Evolutionary conservation across 495 filamentous ascomycete genomes (phyloP), one percentile per base, ranked within the genome.

Genomic region (Choiromyces venosus): DNA sequence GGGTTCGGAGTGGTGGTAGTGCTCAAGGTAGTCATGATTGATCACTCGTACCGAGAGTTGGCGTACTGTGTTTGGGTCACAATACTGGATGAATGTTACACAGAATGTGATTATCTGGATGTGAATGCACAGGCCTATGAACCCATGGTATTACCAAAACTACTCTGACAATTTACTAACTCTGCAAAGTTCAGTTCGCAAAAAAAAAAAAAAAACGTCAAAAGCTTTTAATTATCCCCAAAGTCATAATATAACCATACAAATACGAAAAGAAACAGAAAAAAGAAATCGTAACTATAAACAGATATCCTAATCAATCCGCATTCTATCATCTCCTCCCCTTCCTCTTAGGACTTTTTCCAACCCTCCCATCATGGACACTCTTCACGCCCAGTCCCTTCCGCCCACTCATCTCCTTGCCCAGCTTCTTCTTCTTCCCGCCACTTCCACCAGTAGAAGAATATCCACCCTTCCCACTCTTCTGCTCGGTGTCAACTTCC

Each of bases 391-490:
- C 72, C 37, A 71, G 18, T 18, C 73, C 79, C 29, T 75, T 75
- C 42, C 72, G 66, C 18, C 74, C 78, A 68, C 65, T 80, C 73
- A 73, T 78, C 68, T 82, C 76, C 65, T 66, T 75, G 69, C 80
- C 80, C 21, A 56, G 52, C 10, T 38, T 52, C 14, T 76, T 71
- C 0, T 40, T 29, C 66, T 40, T 67, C 38, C 73, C 72, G 16
- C 80, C 79, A 42, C 75, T 79, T 36, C 67, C 76, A 7, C 77
- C 79, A 0, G 10, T n/a, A 38, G 65, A 66, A 65, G 74, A 72
- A 76, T 73, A 61, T 3, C 66, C 73, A 6, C 71, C 84, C 72
- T 86, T 86, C 72, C 85, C 84, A 10, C 81, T 83, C 66, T 84
- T 82, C 18, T 87, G 86, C 70, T 85, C 88, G 40, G 25, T 33